Conservation (phyloP, 768 basidiomycete genomes). For the Tricholoma matsutake region DNA sequence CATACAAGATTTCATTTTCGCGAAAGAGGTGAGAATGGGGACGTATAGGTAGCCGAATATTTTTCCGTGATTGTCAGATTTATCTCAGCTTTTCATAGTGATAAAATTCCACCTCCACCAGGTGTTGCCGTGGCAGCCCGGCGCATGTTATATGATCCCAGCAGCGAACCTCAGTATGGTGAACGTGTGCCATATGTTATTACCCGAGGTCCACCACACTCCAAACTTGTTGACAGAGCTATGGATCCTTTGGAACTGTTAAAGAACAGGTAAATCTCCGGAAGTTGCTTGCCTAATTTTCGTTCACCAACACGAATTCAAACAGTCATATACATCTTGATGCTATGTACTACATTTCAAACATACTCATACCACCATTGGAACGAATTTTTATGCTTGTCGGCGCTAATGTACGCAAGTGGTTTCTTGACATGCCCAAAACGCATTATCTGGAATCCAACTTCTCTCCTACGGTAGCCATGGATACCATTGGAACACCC, state of each 20-base stretch:
- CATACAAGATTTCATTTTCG: slow-evolving; percentile 91
- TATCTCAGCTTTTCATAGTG: slow-evolving; percentile 42
- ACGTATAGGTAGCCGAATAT: slow-evolving; percentile 70
- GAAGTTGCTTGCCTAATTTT: neutral
- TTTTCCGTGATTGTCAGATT: neutral
- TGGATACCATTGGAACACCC: slow-evolving; percentile 21
- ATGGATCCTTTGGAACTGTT: slow-evolving; percentile 70
- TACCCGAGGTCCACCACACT: slow-evolving; percentile 55
- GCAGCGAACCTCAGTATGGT: slow-evolving; percentile 86
- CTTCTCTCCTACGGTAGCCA: slow-evolving; percentile 22
- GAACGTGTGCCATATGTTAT: slow-evolving; percentile 95
- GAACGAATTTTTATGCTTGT: slow-evolving; percentile 89
- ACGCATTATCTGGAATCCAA: slow-evolving; percentile 29
- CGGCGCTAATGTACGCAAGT: slow-evolving; percentile 80
- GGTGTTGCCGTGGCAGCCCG: slow-evolving; percentile 85
- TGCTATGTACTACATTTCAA: slow-evolving; percentile 82
- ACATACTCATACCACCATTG: slow-evolving; percentile 85
- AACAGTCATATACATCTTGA: slow-evolving; percentile 74
- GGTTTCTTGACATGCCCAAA: slow-evolving; percentile 89
- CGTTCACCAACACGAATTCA: neutral
- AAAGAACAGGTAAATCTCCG: slow-evolving; percentile 49
- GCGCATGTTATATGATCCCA: slow-evolving; percentile 68
- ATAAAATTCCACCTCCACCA: slow-evolving; percentile 84
- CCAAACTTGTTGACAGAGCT: slow-evolving; percentile 72
- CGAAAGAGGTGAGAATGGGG: slow-evolving; percentile 91